Percentiles rank a stretch among this genome's conserved stretches.
Evolutionary conservation across 2,329 filamentous ascomycete genomes (phyloP).

Genomic region (Aureobasidium zeae): DNA sequence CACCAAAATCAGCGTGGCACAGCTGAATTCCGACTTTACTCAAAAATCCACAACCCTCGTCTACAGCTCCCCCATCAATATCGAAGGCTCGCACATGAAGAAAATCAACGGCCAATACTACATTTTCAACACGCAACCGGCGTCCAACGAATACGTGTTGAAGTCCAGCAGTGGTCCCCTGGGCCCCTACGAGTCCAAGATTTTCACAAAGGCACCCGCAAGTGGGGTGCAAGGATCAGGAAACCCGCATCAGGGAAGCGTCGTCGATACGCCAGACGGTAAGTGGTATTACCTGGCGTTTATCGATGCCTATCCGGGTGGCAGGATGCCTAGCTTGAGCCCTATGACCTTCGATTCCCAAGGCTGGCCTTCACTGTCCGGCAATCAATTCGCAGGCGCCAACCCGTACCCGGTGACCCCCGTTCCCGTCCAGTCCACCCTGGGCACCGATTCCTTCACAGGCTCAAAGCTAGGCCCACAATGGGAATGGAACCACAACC

Average conservation of each 20-base stretch:
- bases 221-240: conserved; percentile 34
- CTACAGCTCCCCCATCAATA: conserved; percentile 32
- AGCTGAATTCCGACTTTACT: conserved; percentile 41
- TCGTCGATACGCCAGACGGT: conserved; percentile 44
- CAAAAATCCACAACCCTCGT: conserved; percentile 39
- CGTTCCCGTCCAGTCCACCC: conserved; percentile 26
- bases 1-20: conserved; percentile 41
- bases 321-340: conserved; percentile 49
- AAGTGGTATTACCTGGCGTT: conserved; percentile 54
- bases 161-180: conserved; percentile 38
- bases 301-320: conserved; percentile 46
- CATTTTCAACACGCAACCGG: conserved; percentile 43
- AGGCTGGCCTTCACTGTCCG: conserved; percentile 42
- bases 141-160: conserved; percentile 40
- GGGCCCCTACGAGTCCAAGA: conserved; percentile 44
- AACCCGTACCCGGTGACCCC: conserved; percentile 25
- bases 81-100: conserved; percentile 49
- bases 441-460: conserved; percentile 40
- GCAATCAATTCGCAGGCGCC: conserved; percentile 41
- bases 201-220: conserved; percentile 36
- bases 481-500: conserved; percentile 58
- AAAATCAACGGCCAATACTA: conserved; percentile 49
- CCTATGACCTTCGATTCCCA: conserved; percentile 45
- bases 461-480: conserved; percentile 35
- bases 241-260: conserved; percentile 44